Evolutionary conservation across 345 rosid genomes (phyloP).

Genomic region (Erucastrum elatum): DNA sequence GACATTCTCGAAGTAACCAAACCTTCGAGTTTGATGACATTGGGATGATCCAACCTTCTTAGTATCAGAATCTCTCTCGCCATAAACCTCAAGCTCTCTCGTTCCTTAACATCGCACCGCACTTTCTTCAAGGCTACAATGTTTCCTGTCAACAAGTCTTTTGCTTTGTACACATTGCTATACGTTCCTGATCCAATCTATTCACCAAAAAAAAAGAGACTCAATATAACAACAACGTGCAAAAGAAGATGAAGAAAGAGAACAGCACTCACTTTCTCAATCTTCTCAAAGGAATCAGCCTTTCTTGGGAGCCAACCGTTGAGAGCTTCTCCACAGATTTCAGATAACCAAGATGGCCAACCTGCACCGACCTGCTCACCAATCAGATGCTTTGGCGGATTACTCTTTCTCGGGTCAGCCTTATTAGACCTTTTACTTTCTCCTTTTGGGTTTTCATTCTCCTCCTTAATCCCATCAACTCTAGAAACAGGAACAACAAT

Average conservation of each 20-base stretch:
- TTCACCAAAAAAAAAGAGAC: not conserved
- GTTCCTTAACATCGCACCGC: slow-evolving; percentile 13
- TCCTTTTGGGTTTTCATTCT: not conserved
- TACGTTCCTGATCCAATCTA: slow-evolving; percentile 25
- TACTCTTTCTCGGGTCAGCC: slow-evolving; percentile 6
- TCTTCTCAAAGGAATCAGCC: slow-evolving; percentile 14
- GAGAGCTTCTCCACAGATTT: slow-evolving; percentile 21
- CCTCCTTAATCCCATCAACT: not conserved
- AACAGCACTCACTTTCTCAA: slow-evolving; percentile 13
- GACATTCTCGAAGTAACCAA: slow-evolving; percentile 22
- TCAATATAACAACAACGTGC: not conserved
- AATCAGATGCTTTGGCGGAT: slow-evolving; percentile 9
- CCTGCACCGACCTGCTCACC: slow-evolving; percentile 11
- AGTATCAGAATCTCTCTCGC: slow-evolving; percentile 19
- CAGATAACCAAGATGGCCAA: slow-evolving; percentile 27
- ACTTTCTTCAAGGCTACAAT: slow-evolving; percentile 15
- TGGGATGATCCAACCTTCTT: slow-evolving; percentile 20
- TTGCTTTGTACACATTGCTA: slow-evolving; percentile 44
- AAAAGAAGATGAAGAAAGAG: not conserved
- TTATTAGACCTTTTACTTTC: slow-evolving; percentile 3
- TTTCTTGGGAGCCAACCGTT: slow-evolving; percentile 18
- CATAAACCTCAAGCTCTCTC: slow-evolving; percentile 22
- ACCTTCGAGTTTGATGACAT: slow-evolving; percentile 13
- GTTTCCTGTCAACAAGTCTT: slow-evolving; percentile 16
- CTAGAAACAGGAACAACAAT: slow-evolving; percentile 4